A percentile compares a stretch with the other conserved stretches of the same genome.
Conservation (phyloP, 225 moss, liverwort and hornwort species). For the Straminergon stramineum region DNA sequence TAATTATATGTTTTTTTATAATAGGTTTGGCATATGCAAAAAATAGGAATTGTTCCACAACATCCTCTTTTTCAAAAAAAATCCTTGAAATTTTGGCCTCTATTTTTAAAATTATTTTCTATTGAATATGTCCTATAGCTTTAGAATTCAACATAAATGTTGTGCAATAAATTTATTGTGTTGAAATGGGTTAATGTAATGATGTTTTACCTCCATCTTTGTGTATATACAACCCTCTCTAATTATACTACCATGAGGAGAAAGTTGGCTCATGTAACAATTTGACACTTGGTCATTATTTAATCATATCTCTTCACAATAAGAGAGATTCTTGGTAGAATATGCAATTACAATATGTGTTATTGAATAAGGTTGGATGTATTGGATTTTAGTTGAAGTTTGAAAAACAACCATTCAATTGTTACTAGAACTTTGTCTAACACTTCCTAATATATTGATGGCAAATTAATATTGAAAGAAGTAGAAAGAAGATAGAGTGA, state of each 20-base stretch:
- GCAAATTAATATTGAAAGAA: background rate
- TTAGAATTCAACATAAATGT: background rate
- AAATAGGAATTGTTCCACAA: background rate
- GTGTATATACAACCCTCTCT: background rate
- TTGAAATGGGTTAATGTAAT: background rate
- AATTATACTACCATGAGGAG: background rate
- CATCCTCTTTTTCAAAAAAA: background rate
- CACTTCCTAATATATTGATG: background rate
- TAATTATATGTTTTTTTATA: background rate
- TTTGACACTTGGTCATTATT: background rate
- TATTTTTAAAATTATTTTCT: background rate
- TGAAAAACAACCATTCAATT: background rate
- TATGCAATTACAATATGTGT: background rate
- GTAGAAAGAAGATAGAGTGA: background rate
- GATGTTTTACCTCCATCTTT: background rate
- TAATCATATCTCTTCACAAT: background rate
- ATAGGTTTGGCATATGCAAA: background rate
- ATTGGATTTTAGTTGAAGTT: background rate
- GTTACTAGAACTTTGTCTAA: background rate
- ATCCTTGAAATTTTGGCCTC: background rate
- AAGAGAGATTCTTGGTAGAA: background rate
- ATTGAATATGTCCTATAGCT: background rate
- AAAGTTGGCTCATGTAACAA: background rate
- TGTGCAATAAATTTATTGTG: background rate
- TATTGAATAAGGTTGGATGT: background rate